Evolutionary conservation across 192 early-diverging fungal genomes (phyloP).

Genomic region (Fimicolochytrium jonesii): DNA sequence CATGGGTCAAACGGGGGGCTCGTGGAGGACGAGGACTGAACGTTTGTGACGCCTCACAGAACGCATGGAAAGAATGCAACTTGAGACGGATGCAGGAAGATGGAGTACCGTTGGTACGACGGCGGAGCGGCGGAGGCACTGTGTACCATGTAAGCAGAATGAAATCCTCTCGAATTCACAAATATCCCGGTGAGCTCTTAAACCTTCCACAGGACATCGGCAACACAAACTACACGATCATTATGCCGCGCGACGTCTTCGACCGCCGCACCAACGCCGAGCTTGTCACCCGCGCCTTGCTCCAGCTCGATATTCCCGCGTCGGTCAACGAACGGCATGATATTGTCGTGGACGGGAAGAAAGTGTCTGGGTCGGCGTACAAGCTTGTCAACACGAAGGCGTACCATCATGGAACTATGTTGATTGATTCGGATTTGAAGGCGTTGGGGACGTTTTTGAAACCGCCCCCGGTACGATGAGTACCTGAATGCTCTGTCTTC

Average conservation of each 20-base stretch:
- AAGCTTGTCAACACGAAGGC: conserved; percentile 77
- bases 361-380: conserved; percentile 93
- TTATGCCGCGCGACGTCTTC: conserved; percentile 86
- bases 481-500: no score
- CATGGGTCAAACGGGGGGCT: no score
- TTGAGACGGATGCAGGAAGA: conserved; percentile 60
- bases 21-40: neutral
- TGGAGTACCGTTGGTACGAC: conserved; percentile 76
- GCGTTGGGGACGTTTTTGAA: conserved; percentile 49
- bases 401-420: conserved; percentile 98
- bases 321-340: conserved; percentile 84
- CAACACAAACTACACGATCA: conserved; percentile 91
- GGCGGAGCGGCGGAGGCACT: conserved; percentile 88
- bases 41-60: conserved; percentile 44
- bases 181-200: neutral
- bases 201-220: conserved; percentile 72
- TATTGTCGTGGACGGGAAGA: conserved; percentile 75
- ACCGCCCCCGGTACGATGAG: conserved; percentile 16
- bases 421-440: conserved; percentile 82
- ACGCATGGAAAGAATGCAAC: conserved; percentile 95
- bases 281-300: conserved; percentile 71
- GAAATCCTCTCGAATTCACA: neutral
- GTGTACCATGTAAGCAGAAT: conserved; percentile 77
- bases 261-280: conserved; percentile 68
- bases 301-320: conserved; percentile 75